Base-by-base conservation (phyloP, 2,329 filamentous ascomycete species). In the Sordariomycetes sp. region DNA sequence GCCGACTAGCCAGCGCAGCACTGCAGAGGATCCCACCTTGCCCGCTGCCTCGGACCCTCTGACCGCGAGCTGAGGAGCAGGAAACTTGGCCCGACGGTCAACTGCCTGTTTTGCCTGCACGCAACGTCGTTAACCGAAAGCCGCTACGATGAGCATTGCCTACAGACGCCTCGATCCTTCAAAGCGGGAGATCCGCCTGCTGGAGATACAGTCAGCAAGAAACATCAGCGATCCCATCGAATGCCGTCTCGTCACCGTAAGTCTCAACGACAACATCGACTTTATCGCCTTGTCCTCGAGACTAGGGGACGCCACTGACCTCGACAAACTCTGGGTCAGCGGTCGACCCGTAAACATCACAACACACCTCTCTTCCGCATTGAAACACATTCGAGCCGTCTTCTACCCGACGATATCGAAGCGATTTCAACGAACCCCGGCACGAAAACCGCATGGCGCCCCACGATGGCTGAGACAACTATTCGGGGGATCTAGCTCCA, bases 341-440 rank as follows among this genome's bases (percentile, higher is more conserved):
- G 42, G 42, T 17, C 28, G 36, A 10, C 24, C 38, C 14, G 32
- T 48, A 28, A 28, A 27, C 17, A 36, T 52, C 25, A 39, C 50
- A 2, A 27, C 38, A 2, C 45, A 46, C 34, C 30, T 51, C 16
- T 40, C 35, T 5, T 34, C 44, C 31, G 50, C 46, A 10, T 37
- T 52, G 16, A 40, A 40, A 14, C 37, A 51, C 17, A 42, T 50
- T 6, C 47, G 50, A 19, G 42, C 42, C 26, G 45, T 50, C 24
- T 52, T 53, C 46, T 43, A 41, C 33, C 39, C 39, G 23, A 43
- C 39, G n/a, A 33, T 47, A 19, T 42, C 43, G 18, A 37, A 38
- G 25, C 42, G 39, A 14, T 44, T 33, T 36, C 38, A 42, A 27
- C 28, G 37, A 12, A 37, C 27, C 25, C 42, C 38, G 11, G 36